phyloP scores from a whole-genome alignment of 2,329 filamentous ascomycete genomes.

The Incumbomyces lentus region DNA sequence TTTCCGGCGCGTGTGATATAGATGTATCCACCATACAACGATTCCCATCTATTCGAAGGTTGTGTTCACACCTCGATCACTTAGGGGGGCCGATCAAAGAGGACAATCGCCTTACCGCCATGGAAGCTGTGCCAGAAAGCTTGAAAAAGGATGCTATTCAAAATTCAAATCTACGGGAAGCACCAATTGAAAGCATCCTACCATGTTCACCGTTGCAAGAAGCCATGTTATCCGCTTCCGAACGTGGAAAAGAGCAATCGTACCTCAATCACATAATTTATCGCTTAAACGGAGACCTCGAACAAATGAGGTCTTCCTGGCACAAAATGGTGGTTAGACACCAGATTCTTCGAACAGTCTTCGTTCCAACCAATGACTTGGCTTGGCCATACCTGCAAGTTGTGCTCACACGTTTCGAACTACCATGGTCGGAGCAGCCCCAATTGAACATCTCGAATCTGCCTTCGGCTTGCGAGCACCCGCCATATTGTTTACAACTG shows the following conservation, averaged over 20 bases:
- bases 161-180: constrained; percentile 3
- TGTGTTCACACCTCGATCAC: constrained; percentile 31
- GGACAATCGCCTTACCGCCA: background rate
- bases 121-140: background rate
- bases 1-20: constrained; percentile 37
- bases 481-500: constrained; percentile 14
- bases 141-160: background rate
- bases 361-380: constrained; percentile 53
- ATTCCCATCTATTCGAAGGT: constrained; percentile 53
- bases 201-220: constrained; percentile 84
- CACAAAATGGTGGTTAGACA: constrained; percentile 52
- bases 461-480: constrained; percentile 9
- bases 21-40: constrained; percentile 62
- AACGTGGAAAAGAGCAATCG: constrained; percentile 34
- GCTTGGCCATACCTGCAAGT: constrained; percentile 62
- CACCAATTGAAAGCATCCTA: constrained; percentile 46
- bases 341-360: constrained; percentile 67
- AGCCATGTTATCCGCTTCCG: constrained; percentile 62
- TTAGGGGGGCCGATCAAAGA: background rate
- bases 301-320: constrained; percentile 52
- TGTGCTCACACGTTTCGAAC: constrained; percentile 43
- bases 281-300: constrained; percentile 42
- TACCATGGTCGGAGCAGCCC: constrained; percentile 31
- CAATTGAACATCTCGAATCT: background rate
- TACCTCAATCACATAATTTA: constrained; percentile 69